These are phyloP conservation scores for Malassezia dermatis DNA, from an alignment of 1,284 basidiomycete species.

Conservation along the genomic window DNA sequence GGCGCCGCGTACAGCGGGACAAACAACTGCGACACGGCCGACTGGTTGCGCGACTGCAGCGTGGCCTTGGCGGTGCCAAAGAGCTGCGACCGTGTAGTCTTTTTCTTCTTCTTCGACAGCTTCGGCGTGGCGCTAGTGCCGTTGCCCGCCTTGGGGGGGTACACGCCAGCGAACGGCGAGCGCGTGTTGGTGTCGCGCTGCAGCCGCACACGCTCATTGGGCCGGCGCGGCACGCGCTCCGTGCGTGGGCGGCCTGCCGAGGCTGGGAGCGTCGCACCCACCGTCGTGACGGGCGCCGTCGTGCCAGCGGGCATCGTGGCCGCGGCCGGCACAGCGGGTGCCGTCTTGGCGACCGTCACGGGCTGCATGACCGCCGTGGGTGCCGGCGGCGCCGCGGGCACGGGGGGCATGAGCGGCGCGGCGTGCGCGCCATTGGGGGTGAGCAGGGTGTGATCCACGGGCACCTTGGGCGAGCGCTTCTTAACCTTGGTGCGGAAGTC, in stretches of 20 bases:
- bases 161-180: not conserved
- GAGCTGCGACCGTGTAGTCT: not conserved
- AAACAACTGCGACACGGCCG: constrained; percentile 8
- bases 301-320: not conserved
- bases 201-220: not conserved
- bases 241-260: not conserved
- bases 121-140: not conserved
- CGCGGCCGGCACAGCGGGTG: not conserved
- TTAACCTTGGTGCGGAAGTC: not conserved
- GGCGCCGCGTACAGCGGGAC: constrained; percentile 11
- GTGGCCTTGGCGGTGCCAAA: constrained; percentile 6
- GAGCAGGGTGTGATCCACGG: not conserved
- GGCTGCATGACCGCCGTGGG: not conserved
- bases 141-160: not conserved
- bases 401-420: not conserved
- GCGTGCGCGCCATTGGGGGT: not conserved
- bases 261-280: not conserved
- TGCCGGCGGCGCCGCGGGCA: not conserved
- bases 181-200: not conserved
- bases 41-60: not conserved
- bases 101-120: constrained; percentile 6
- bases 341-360: not conserved
- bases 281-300: not conserved
- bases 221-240: not conserved
- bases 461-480: not conserved